These are phyloP conservation scores for Phytopythium montanum DNA, from an alignment of 352 stramenopile species.

Conservation along the genomic window DNA sequence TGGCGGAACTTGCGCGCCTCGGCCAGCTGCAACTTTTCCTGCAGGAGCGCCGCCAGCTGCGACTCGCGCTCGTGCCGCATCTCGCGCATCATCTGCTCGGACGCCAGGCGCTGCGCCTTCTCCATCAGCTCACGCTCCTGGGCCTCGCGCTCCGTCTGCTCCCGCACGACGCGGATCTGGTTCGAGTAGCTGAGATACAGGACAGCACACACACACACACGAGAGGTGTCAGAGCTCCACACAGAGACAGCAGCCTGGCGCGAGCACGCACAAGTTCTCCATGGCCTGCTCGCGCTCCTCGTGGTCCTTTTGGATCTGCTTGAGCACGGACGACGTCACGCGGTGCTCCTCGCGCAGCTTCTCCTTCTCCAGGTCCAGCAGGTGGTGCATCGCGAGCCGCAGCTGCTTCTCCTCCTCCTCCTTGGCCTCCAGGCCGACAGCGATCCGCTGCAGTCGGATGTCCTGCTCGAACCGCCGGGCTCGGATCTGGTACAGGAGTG, in stretches of 20 bases:
- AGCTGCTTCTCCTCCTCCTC: constrained; percentile 67
- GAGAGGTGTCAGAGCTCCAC: neutral
- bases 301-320: constrained; percentile 63
- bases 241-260: neutral
- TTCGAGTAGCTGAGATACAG: constrained; percentile 37
- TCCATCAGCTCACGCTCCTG: constrained; percentile 62
- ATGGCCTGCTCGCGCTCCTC: constrained; percentile 48
- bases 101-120: constrained; percentile 62
- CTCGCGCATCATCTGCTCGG: constrained; percentile 65
- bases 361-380: constrained; percentile 62
- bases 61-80: constrained; percentile 55
- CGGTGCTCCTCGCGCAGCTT: constrained; percentile 64
- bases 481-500: constrained; percentile 35
- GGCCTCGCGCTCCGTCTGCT: constrained; percentile 52
- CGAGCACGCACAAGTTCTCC: constrained; percentile 51
- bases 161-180: constrained; percentile 63
- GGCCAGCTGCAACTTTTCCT: constrained; percentile 57
- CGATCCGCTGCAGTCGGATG: constrained; percentile 59
- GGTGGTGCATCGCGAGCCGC: constrained; percentile 57
- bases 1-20: constrained; percentile 57
- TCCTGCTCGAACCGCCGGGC: constrained; percentile 62
- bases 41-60: constrained; percentile 44
- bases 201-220: neutral
- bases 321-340: constrained; percentile 36
- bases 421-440: constrained; percentile 54